Percentiles rank a stretch among this genome's conserved stretches.
Conservation (phyloP, 2,329 filamentous ascomycete genomes). For the Colletotrichum neosansevieriae region DNA sequence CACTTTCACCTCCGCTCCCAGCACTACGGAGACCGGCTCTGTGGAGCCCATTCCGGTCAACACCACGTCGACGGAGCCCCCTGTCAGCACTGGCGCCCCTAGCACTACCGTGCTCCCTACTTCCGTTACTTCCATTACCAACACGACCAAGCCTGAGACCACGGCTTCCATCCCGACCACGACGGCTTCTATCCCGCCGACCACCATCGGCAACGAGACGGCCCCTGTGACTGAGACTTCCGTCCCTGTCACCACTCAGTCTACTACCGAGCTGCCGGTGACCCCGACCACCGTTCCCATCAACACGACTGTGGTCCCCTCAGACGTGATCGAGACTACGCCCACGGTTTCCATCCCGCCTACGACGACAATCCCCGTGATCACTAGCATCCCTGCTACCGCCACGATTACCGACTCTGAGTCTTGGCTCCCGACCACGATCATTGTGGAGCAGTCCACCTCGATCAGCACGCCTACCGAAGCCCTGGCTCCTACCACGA, state of each 20-base stretch:
- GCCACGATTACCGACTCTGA: slow-evolving; percentile 58
- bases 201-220: slow-evolving; percentile 31
- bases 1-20: slow-evolving; percentile 47
- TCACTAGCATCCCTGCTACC: slow-evolving; percentile 57
- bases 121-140: slow-evolving; percentile 26
- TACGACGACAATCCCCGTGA: slow-evolving; percentile 34
- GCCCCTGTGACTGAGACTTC: slow-evolving; percentile 12
- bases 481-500: slow-evolving; percentile 55
- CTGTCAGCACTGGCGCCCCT: slow-evolving; percentile 22
- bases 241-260: slow-evolving; percentile 1
- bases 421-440: slow-evolving; percentile 69
- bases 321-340: slow-evolving; percentile 24
- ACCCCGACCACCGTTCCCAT: slow-evolving; percentile 35
- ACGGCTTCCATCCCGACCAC: slow-evolving; percentile 16
- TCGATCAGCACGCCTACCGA: slow-evolving; percentile 54
- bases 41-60: slow-evolving; percentile 43
- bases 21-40: slow-evolving; percentile 56
- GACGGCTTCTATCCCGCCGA: slow-evolving; percentile 23
- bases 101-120: slow-evolving; percentile 30
- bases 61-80: slow-evolving; percentile 23
- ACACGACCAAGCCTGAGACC: slow-evolving; percentile 21
- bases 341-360: slow-evolving; percentile 19
- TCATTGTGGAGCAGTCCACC: slow-evolving; percentile 66
- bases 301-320: slow-evolving; percentile 32
- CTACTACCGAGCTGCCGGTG: slow-evolving; percentile 18